phyloP scores from a whole-genome alignment of 352 stramenopile species.

The Phytophthora capsici region DNA sequence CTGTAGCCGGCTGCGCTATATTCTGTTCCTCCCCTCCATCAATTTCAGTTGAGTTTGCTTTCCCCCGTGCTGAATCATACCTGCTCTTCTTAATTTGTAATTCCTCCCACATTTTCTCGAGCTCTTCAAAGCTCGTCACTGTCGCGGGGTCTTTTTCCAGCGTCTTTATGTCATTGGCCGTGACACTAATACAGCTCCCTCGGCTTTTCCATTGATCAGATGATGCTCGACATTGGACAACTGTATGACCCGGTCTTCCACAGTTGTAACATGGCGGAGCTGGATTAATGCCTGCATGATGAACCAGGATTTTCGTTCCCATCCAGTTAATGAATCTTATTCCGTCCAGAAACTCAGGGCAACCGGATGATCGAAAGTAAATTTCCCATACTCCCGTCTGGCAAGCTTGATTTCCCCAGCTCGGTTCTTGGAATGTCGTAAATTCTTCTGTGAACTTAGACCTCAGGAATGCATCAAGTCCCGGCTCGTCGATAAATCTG shows the following conservation, averaged over 20 bases:
- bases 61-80: no score
- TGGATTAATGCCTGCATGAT: background rate
- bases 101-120: slow-evolving; percentile 1
- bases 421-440: slow-evolving; percentile 3
- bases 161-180: background rate
- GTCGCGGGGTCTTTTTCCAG: background rate
- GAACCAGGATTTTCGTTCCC: background rate
- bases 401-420: background rate
- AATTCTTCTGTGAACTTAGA: background rate
- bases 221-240: background rate
- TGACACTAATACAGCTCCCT: background rate
- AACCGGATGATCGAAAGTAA: slow-evolving; percentile 1
- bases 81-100: background rate
- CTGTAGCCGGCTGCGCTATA: no score
- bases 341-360: background rate
- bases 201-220: background rate
- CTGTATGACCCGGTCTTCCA: background rate
- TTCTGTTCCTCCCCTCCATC: no score
- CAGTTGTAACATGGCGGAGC: slow-evolving; percentile 6
- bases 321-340: slow-evolving; percentile 5
- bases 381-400: slow-evolving; percentile 10
- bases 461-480: background rate
- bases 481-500: slow-evolving; percentile 4
- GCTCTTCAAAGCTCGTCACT: slow-evolving; percentile 3
- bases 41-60: no score